Percentiles rank a stretch among this genome's conserved stretches.
Evolutionary conservation across 2,329 filamentous ascomycete genomes (phyloP).

Genomic region (Trichoderma afroharzianum): DNA sequence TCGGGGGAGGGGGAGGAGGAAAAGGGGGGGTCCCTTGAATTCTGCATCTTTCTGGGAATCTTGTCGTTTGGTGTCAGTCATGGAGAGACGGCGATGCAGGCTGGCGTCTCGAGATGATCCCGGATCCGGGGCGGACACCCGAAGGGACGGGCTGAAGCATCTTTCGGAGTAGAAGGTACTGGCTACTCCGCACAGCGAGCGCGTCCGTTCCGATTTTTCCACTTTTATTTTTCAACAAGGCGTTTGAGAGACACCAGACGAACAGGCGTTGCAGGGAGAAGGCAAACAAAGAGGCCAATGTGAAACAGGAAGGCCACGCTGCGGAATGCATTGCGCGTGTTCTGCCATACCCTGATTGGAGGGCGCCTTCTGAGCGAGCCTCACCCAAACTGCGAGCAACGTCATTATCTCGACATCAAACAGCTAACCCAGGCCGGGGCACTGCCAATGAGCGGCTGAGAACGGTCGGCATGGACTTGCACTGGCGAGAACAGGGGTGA

Average conservation of each 20-base stretch:
- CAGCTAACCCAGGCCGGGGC: background rate
- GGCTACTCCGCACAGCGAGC: slow-evolving; percentile 7
- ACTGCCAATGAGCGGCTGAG: slow-evolving; percentile 13
- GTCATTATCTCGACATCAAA: slow-evolving; percentile 17
- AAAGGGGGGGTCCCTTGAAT: background rate
- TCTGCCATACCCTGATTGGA: slow-evolving; percentile 9
- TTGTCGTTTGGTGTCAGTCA: background rate
- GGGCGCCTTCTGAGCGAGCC: slow-evolving; percentile 3
- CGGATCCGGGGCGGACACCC: slow-evolving; percentile 12
- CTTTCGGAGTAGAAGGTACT: background rate
- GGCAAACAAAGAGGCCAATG: slow-evolving; percentile 6
- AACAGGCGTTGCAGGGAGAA: background rate
- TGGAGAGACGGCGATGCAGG: slow-evolving; percentile 1
- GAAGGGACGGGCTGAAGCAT: slow-evolving; percentile 4
- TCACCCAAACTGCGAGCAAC: slow-evolving; percentile 9
- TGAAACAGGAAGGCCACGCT: slow-evolving; percentile 10
- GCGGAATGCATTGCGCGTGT: background rate
- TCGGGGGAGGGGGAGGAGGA: background rate
- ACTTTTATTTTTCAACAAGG: background rate
- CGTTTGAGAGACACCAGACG: background rate
- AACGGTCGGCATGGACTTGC: slow-evolving; percentile 11
- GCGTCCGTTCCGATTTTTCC: background rate
- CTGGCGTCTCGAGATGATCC: background rate
- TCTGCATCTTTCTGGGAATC: background rate
- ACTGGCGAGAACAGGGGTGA: slow-evolving; percentile 11